phyloP scores from a whole-genome alignment of 2,329 filamentous ascomycete genomes.

The Aspergillus udagawae region DNA sequence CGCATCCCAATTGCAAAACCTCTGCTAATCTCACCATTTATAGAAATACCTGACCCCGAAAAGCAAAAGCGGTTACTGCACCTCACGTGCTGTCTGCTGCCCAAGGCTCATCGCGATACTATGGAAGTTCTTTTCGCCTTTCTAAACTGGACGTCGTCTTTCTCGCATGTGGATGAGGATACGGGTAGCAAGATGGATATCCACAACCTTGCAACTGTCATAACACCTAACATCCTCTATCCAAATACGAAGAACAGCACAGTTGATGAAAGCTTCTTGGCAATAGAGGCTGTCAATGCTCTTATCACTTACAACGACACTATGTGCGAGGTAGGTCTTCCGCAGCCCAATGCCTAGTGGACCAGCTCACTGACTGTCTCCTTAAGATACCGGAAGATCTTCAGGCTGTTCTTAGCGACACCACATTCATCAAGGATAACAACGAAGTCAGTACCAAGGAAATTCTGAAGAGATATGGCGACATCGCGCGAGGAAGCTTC shows the following conservation, averaged over 20 bases:
- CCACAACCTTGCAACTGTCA: constrained; percentile 94
- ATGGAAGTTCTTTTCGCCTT: constrained; percentile 95
- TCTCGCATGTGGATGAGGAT: constrained; percentile 96
- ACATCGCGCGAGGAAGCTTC: constrained; percentile 65
- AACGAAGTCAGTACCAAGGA: constrained; percentile 95
- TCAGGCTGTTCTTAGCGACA: constrained; percentile 78
- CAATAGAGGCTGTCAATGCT: constrained; percentile 87
- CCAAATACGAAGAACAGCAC: constrained; percentile 64
- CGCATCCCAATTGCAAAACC: constrained; percentile 7
- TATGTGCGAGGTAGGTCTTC: constrained; percentile 81
- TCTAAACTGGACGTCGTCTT: constrained; percentile 94
- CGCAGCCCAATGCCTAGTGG: background rate
- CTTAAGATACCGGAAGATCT: constrained; percentile 86
- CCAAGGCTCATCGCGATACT: constrained; percentile 87
- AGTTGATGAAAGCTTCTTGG: constrained; percentile 84
- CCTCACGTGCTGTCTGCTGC: constrained; percentile 84
- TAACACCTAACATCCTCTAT: constrained; percentile 90
- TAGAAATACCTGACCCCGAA: constrained; percentile 73
- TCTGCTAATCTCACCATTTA: constrained; percentile 1
- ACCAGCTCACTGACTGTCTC: constrained; percentile 5
- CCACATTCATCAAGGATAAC: constrained; percentile 71
- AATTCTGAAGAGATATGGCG: constrained; percentile 88
- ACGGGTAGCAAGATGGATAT: constrained; percentile 98
- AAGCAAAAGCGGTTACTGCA: constrained; percentile 82
- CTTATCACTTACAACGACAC: constrained; percentile 91